phyloP scores from a whole-genome alignment of 2,329 filamentous ascomycete genomes.

The Canariomyces notabilis region DNA sequence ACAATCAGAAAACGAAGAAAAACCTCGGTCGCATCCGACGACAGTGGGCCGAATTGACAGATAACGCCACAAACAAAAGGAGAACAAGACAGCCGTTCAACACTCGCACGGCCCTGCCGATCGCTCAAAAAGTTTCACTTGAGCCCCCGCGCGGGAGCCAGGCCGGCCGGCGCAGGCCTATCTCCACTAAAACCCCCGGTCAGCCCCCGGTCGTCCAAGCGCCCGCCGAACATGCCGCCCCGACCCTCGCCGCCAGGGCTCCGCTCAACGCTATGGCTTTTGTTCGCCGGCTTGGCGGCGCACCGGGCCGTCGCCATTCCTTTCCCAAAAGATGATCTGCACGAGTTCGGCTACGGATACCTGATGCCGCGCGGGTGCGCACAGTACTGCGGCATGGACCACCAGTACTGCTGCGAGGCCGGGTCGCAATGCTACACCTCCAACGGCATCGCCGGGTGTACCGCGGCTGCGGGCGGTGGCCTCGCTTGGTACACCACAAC shows the following conservation, averaged over 20 bases:
- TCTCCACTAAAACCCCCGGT: constrained; percentile 10
- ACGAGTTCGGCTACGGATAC: constrained; percentile 45
- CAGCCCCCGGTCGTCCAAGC: constrained; percentile 6
- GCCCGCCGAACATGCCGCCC: constrained; percentile 11
- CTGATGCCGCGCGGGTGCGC: constrained; percentile 47
- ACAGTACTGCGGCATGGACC: constrained; percentile 49
- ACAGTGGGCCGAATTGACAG: not conserved
- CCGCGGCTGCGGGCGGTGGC: constrained; percentile 30
- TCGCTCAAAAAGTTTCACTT: not conserved
- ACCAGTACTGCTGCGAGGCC: constrained; percentile 50
- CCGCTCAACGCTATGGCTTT: constrained; percentile 35
- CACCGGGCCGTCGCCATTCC: constrained; percentile 17
- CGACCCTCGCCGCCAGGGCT: constrained; percentile 9
- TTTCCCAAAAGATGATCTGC: constrained; percentile 36
- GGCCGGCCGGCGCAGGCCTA: constrained; percentile 8
- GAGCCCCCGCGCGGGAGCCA: constrained; percentile 1
- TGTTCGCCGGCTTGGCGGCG: constrained; percentile 31
- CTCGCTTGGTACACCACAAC: constrained; percentile 47
- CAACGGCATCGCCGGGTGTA: constrained; percentile 47
- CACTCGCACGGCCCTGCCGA: not conserved
- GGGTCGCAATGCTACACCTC: constrained; percentile 49
- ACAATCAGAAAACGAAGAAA: not conserved
- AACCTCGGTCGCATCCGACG: not conserved
- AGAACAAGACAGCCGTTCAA: not conserved
- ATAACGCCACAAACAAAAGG: not conserved